A percentile compares a stretch with the other conserved stretches of the same genome.
phyloP scores from a whole-genome alignment of 129 eudicot genomes.

The Tanacetum coccineum region DNA sequence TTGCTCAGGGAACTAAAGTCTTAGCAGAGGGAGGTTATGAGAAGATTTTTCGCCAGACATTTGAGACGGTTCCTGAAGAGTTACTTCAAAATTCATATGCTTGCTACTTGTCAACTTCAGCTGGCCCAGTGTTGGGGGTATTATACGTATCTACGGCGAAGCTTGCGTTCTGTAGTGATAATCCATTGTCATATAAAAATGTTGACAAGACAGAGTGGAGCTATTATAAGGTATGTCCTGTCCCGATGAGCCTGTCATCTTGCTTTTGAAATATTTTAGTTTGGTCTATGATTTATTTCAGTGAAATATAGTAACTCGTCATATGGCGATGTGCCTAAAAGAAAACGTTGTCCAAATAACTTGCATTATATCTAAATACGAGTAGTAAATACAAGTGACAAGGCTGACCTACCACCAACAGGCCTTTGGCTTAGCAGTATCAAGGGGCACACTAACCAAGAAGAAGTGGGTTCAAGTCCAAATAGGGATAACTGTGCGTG shows the following conservation, averaged over 20 bases:
- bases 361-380: not conserved
- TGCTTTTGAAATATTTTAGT: not conserved
- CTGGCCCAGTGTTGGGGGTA: constrained; percentile 92
- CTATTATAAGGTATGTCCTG: constrained; percentile 72
- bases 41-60: constrained; percentile 81
- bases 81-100: constrained; percentile 72
- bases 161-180: constrained; percentile 91
- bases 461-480: no score
- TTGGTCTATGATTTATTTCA: not conserved
- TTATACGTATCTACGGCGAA: constrained; percentile 73
- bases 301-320: not conserved
- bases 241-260: not conserved
- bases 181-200: constrained; percentile 68
- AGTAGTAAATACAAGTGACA: no score
- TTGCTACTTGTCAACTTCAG: constrained; percentile 89
- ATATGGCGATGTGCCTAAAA: not conserved
- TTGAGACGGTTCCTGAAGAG: constrained; percentile 90
- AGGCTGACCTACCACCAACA: no score
- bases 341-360: not conserved
- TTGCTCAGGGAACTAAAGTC: constrained; percentile 93
- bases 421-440: no score
- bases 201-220: constrained; percentile 82
- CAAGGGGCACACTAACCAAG: no score
- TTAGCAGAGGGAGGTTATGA: constrained; percentile 95
- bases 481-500: no score